Base-by-base conservation (phyloP, 78 protist species). In the Corallochytrium limacisporum region DNA sequence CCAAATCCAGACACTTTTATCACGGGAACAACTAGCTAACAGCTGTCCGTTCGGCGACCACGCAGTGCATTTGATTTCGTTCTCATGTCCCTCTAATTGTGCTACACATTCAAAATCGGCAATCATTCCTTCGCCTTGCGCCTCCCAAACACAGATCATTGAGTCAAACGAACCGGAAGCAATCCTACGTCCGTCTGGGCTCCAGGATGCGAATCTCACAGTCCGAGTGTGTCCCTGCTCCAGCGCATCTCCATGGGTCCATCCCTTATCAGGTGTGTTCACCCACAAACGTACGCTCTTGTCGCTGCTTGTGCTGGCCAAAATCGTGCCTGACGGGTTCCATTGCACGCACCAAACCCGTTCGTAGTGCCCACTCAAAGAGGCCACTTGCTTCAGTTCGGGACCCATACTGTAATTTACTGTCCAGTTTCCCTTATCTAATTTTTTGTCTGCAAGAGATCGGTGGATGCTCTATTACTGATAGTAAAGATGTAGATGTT, bases 1-100 rank as follows among this genome's bases (percentile, higher is more conserved):
- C 98, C 98, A 94, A 26, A 93, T 33, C 92, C 92, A 91, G n/a
- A 94, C 86, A 8, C 80, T 33, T 56, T 88, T 89, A 63, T 94
- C 98, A 12, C 98, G 49, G 29, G 81, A 42, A 71, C 98, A 94
- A 20, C 95, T 88, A 39, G 96, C 98, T n/a, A 94, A 42, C 31
- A 81, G 55, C 13, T 16, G 18, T 15, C 91, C 95, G 6, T 66
- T 37, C 28, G 55, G 28, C 39, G 84, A 59, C 87, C 86, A 94
- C 8, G 89, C 66, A 1, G 78, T 93, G 18, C 77, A 61, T 72
- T 94, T 94, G 28, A 94, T 92, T 42, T 94, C 98, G 55, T 59
- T 79, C 16, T 79, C 87, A 39, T 93, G 98, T 15, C 97, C 98
- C 54, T 93, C 96, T 3, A 92, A 53, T 26, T 77, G 47, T 13